A percentile compares a stretch with the other conserved stretches of the same genome.
Evolutionary conservation across 305 asterid species (phyloP).

Genomic region (Fraxinus greggii): DNA sequence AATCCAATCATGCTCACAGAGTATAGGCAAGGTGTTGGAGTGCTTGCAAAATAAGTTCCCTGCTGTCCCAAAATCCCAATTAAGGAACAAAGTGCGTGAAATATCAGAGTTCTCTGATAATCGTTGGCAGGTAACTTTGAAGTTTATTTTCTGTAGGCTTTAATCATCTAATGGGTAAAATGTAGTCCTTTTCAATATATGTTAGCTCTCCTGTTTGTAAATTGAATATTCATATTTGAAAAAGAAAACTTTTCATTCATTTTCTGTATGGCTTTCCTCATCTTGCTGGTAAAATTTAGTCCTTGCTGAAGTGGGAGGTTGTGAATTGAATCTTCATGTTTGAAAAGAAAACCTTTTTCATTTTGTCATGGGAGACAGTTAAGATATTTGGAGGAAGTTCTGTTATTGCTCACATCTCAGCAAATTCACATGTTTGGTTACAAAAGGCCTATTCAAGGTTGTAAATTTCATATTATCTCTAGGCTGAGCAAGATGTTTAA

Average conservation of each 20-base stretch:
- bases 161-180: not conserved
- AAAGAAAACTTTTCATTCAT: not conserved
- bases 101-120: slow-evolving; percentile 66
- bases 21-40: slow-evolving; percentile 61
- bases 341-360: not conserved
- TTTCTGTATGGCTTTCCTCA: not conserved
- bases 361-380: not conserved
- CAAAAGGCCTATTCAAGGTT: not conserved
- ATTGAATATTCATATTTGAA: not conserved
- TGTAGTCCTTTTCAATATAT: not conserved
- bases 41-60: slow-evolving; percentile 62
- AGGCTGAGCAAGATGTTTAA: not conserved
- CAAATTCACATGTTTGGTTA: not conserved
- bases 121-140: slow-evolving; percentile 74
- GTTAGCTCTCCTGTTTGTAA: not conserved
- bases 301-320: not conserved
- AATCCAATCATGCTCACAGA: slow-evolving; percentile 56
- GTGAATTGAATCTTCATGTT: not conserved
- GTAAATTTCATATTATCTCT: not conserved
- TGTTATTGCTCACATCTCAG: not conserved
- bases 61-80: slow-evolving; percentile 50
- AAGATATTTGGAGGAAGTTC: not conserved
- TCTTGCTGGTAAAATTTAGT: not conserved
- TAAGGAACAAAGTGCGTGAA: slow-evolving; percentile 77
- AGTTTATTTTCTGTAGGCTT: not conserved